A percentile compares a stretch with the other conserved stretches of the same genome.
Conservation (phyloP, 371 early-diverging fungal genomes). For the Chytridiales sp. region DNA sequence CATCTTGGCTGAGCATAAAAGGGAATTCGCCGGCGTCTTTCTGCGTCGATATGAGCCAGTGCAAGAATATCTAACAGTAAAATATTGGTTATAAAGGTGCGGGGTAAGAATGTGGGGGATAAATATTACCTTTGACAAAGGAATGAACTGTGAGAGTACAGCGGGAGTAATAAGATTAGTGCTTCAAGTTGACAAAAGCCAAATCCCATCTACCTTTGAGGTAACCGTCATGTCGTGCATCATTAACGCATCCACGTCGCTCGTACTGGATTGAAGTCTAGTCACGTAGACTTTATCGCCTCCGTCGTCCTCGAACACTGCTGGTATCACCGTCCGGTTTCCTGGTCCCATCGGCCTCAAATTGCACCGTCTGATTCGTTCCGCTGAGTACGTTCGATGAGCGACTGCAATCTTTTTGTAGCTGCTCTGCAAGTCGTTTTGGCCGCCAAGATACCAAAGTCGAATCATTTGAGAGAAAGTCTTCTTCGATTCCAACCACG, state of each 20-base stretch:
- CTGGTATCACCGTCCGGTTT: slow-evolving; percentile 2
- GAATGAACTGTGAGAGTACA: slow-evolving; percentile 31
- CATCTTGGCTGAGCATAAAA: slow-evolving; percentile 21
- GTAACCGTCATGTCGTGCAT: slow-evolving; percentile 30
- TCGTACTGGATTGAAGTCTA: neutral
- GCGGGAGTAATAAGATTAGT: too few relatives aligned
- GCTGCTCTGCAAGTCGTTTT: slow-evolving; percentile 14
- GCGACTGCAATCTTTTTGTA: slow-evolving; percentile 4
- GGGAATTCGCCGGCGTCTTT: slow-evolving; percentile 30
- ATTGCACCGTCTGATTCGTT: slow-evolving; percentile 17
- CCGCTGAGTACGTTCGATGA: slow-evolving; percentile 18
- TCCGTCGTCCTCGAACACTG: slow-evolving; percentile 21
- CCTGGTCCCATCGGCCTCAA: neutral
- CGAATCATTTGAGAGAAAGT: slow-evolving; percentile 20
- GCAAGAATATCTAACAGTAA: slow-evolving; percentile 18
- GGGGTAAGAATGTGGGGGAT: too few relatives aligned
- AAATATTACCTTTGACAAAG: slow-evolving; percentile 26
- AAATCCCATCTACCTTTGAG: too few relatives aligned
- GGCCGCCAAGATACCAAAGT: slow-evolving; percentile 21
- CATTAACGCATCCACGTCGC: neutral
- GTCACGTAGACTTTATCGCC: slow-evolving; percentile 10
- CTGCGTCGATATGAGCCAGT: slow-evolving; percentile 9
- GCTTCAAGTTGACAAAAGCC: too few relatives aligned
- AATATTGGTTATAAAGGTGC: too few relatives aligned
- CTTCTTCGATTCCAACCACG: slow-evolving; percentile 14